phyloP scores from a whole-genome alignment of 805 yeast species.

The Danielia reshetovae region DNA sequence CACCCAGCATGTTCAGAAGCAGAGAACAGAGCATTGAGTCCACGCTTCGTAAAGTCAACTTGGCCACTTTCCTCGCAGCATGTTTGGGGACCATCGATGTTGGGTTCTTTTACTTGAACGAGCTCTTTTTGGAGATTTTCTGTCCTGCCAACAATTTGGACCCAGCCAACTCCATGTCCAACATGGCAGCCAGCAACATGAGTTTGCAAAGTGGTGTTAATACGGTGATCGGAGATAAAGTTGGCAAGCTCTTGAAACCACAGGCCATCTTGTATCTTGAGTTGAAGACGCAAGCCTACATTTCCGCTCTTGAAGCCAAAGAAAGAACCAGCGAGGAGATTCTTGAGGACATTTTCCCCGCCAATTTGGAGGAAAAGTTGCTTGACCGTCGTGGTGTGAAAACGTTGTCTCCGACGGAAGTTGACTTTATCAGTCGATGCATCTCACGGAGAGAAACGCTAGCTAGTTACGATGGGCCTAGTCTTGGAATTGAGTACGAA shows the following conservation, averaged over 20 bases:
- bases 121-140: constrained; percentile 79
- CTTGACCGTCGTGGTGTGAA: constrained; percentile 34
- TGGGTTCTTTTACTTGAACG: constrained; percentile 84
- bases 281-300: constrained; percentile 91
- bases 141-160: constrained; percentile 67
- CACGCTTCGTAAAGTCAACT: constrained; percentile 76
- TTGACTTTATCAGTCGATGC: constrained; percentile 75
- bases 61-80: constrained; percentile 86
- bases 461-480: constrained; percentile 43
- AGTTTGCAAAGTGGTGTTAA: constrained; percentile 32
- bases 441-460: constrained; percentile 64
- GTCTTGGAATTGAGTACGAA: constrained; percentile 67
- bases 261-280: constrained; percentile 81
- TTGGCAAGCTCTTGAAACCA: constrained; percentile 65
- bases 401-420: constrained; percentile 66
- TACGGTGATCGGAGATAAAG: constrained; percentile 34
- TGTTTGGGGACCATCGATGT: constrained; percentile 79
- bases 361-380: constrained; percentile 48
- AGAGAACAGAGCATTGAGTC: constrained; percentile 59
- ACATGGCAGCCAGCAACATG: constrained; percentile 28
- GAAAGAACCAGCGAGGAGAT: constrained; percentile 62
- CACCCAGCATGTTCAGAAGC: constrained; percentile 55
- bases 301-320: constrained; percentile 73
- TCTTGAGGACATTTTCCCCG: constrained; percentile 73
- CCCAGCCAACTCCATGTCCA: constrained; percentile 41